These are phyloP conservation scores for Fusarium protoensiforme DNA, from an alignment of 2,329 filamentous ascomycete genomes.

Conservation along the genomic window DNA sequence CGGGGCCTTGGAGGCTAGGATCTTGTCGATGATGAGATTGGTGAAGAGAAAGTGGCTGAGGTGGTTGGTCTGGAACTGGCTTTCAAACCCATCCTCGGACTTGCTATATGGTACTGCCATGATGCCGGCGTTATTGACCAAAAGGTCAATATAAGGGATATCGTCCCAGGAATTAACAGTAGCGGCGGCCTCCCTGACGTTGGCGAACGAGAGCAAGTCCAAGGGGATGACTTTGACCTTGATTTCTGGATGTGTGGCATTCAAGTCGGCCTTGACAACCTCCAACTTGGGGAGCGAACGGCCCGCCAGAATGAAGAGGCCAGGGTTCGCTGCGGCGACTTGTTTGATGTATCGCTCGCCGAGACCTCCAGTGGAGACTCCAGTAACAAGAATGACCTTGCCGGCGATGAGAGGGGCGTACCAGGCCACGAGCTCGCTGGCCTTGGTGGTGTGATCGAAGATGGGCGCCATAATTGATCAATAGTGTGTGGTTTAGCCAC, in stretches of 20 bases:
- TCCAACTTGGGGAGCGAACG: background rate
- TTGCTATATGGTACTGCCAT: conserved; percentile 12
- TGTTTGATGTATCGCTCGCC: background rate
- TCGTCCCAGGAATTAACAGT: background rate
- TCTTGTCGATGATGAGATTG: conserved; percentile 3
- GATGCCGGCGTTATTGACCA: conserved; percentile 43
- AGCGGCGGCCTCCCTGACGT: background rate
- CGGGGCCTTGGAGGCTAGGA: background rate
- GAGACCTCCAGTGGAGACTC: background rate
- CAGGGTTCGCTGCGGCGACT: background rate
- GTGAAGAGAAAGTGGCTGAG: conserved; percentile 31
- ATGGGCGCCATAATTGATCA: background rate
- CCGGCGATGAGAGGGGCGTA: background rate
- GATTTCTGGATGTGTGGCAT: background rate
- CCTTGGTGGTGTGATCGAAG: background rate
- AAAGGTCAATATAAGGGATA: background rate
- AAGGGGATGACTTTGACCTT: background rate
- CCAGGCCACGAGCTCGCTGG: background rate
- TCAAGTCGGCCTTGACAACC: background rate
- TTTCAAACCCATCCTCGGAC: conserved; percentile 28
- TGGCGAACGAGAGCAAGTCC: background rate
- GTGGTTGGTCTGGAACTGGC: conserved; percentile 32
- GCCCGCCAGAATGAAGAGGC: background rate
- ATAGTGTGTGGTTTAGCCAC: background rate
- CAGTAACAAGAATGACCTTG: background rate